Base-by-base conservation (phyloP, 2,329 filamentous ascomycete species). In the Fusarium ramigenum region DNA sequence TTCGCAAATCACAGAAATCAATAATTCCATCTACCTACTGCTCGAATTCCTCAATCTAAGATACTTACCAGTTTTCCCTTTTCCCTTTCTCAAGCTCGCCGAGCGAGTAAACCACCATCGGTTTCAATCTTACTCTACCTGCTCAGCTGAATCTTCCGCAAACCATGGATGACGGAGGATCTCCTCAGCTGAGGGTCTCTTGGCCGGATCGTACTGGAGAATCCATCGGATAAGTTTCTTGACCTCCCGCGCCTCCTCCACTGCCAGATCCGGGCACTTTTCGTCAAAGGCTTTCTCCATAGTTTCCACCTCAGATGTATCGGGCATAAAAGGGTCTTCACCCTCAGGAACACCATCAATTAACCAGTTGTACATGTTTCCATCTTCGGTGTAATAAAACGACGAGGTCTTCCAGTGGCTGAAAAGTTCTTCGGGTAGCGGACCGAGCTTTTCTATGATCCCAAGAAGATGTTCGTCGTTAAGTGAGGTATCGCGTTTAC, bases 341-440 rank as follows among this genome's bases (percentile, higher is more conserved):
- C 54, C 67, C 3, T 70, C 54, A 0, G 2, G 5, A 2, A 69
- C 64, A 2, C 67, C 67, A 2, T 16, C 54, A 34, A 60, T 7
- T 0, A 12, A 0, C 1, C 40, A 64, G 2, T 70, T 69, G 5
- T 30, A 70, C 1, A 32, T 12, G 1, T 36, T 11, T 6, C 37
- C 25, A 4, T 70, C 67, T 1, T 44, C 2, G 2, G 39, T 70
- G 11, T 44, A 69, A 4, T 70, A 70, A 1, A 5, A 39, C 4
- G 64, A 57, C 0, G 67, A 64, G 2, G 64, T 69, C 15, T 52
- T 28, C 67, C 67, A 70, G 12, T n/a, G 19, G 2, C 2, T 19
- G 4, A 3, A 54, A 2, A 65, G 46, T 7, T 40, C 58, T 0
- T 40, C 46, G 0, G 58, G 58, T 0, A 65, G 18, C 0, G 58